Evolutionary conservation across 139 green algal genomes (phyloP), one percentile per base, ranked within the genome.

Genomic region (Closterium sp.): DNA sequence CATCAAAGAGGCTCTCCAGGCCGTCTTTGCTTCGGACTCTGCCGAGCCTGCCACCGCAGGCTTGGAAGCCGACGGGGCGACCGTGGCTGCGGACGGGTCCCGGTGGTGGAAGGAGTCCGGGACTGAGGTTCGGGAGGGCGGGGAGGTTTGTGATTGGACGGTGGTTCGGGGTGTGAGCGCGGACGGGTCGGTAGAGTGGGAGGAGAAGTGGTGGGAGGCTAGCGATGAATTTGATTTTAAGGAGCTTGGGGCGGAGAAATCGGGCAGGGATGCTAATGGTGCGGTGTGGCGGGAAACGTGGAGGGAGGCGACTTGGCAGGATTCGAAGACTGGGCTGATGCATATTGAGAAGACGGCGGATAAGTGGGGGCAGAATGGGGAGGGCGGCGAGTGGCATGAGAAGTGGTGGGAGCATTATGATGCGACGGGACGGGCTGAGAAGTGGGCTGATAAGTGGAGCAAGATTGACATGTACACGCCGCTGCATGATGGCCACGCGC

Each of bases 171-270:
- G 92, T 1, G 89, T 92, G 31, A 93, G 89, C 91, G 92, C 88
- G 84, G 92, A 94, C 50, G 92, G 92, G 2, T 34, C 31, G 17
- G 85, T 85, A 17, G 93, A 95, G 86, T 95, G 90, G 90, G 90
- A 95, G 91, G 91, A 95, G 90, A 95, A 95, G 50, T 95, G 93
- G 93, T 95, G 90, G 92, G 92, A 94, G 89, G 34, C 89, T n/a
- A 88, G 50, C 0, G 93, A 93, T 62, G 38, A 38, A 29, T 90
- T 94, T 70, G 93, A 90, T 27, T 95, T 93, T 34, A 94, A 94
- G 31, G 93, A 95, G 34, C 84, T 95, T 0, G 93, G 93, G 31
- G 93, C 93, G 21, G 88, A 93, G 62, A 95, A 95, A 90, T 92
- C 86, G 4, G 93, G 93, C 10, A 0, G 90, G 13, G 93, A 93